Evolutionary conservation across 1,139 yeast genomes (phyloP), one percentile per base, ranked within the genome.

Genomic region (Wickerhamomyces sp.): DNA sequence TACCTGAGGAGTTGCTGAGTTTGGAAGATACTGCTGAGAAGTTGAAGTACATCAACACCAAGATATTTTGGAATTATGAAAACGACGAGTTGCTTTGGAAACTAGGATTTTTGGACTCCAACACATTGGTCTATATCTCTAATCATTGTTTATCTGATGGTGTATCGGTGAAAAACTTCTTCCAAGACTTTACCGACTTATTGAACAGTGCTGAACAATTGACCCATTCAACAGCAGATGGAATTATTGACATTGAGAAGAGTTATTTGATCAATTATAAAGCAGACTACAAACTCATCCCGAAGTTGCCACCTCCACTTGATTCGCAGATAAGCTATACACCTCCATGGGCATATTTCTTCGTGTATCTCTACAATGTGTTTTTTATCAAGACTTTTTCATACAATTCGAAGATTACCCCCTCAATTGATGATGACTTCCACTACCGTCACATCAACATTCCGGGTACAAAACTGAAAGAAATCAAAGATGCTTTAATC

Each of bases 91-190:
- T 45, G 1, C 16, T 42, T 7, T 47, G 51, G 50, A 46, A 36
- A 26, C 17, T 47, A 7, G 44, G 37, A 2, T 25, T 41, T n/a
- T 16, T 45, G 11, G 42, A 45, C 26, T 42, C 38, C 14, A 5
- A 32, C 12, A 47, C 52, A 0, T 8, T 47, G 16, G 42, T 33
- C 2, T 39, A 32, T 26, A 21, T 47, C n/a, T 33, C 46, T 10
- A 45, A 44, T 26, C 52, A 47, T 30, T 38, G 39, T 28, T 23
- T 44, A 5, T 37, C 49, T 3, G 52, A 47, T 30, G 52, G 50
- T 10, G 32, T 39, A 2, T 31, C 40, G 22, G 49, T 40, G 9
- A 40, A 35, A 30, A 23, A 36, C 29, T 28, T 46, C 12, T 22
- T 42, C 14, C 33, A 39, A 19, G 47, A 45, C 22, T 21, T 47